A percentile compares a stretch with the other conserved stretches of the same genome.
Conservation (phyloP, 495 filamentous ascomycete genomes). For the Penicillium steckii region DNA sequence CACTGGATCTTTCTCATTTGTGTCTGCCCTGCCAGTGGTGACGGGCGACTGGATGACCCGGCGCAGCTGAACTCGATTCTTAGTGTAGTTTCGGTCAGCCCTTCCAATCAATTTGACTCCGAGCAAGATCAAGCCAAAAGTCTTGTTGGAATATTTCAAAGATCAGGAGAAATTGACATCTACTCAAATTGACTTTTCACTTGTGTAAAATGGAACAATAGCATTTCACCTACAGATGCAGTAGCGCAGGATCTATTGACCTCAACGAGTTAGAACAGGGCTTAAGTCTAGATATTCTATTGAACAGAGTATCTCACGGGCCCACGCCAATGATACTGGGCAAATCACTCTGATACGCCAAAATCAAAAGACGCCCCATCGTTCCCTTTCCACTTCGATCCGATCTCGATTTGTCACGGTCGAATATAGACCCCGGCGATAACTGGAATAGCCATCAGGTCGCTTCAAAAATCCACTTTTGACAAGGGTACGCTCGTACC, state of each 20-base stretch:
- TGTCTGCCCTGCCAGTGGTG: neutral
- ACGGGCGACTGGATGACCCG: constrained; percentile 2
- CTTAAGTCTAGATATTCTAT: neutral
- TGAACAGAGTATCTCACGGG: neutral
- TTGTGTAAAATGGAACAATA: constrained; percentile 4
- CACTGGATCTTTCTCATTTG: constrained; percentile 1
- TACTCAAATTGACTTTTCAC: neutral
- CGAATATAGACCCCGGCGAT: neutral
- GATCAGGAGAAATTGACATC: too few species aligned
- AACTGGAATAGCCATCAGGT: constrained; percentile 5
- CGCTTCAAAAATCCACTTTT: constrained; percentile 12
- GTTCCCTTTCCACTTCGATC: constrained; percentile 22
- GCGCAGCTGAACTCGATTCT: constrained; percentile 14
- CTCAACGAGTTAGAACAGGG: neutral
- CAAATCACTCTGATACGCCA: constrained; percentile 7
- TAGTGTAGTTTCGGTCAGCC: neutral
- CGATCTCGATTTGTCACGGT: constrained; percentile 22
- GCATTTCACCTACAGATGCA: neutral
- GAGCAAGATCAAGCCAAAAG: neutral
- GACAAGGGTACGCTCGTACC: neutral
- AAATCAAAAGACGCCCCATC: constrained; percentile 6
- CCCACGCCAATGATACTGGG: neutral
- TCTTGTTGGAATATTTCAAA: too few species aligned
- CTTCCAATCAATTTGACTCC: neutral
- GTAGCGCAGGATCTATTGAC: neutral